Conservation (phyloP, 805 yeast genomes). For the Metschnikowia kunwiensis region DNA sequence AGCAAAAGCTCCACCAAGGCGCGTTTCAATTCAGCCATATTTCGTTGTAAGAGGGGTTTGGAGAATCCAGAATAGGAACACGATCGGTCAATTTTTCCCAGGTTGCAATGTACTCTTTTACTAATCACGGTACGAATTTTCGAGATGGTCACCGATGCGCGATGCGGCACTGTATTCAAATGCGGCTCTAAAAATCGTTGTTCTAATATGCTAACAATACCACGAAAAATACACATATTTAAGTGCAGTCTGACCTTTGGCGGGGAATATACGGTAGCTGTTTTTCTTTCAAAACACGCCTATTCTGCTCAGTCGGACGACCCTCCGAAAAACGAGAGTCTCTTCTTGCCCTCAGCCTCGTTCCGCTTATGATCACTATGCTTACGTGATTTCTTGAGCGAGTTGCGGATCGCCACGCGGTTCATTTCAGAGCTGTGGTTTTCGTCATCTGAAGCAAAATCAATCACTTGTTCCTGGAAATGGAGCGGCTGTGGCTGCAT, state of each 20-base stretch:
- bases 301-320: conserved; percentile 4
- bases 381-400: conserved; percentile 32
- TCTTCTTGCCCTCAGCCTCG: conserved; percentile 25
- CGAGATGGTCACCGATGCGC: conserved; percentile 5
- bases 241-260: background rate
- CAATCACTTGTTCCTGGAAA: conserved; percentile 43
- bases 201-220: too few species aligned
- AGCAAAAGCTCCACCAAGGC: conserved; percentile 18
- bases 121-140: conserved; percentile 1
- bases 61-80: background rate
- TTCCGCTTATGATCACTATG: conserved; percentile 29
- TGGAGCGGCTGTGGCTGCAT: conserved; percentile 29
- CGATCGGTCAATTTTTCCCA: too few species aligned
- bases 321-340: conserved; percentile 26
- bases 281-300: too few species aligned
- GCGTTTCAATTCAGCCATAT: conserved; percentile 4
- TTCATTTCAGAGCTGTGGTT: conserved; percentile 37
- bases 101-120: too few species aligned
- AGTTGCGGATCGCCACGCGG: conserved; percentile 38
- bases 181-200: too few species aligned
- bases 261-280: too few species aligned
- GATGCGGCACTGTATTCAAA: conserved; percentile 1
- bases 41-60: background rate
- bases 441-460: conserved; percentile 47
- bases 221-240: background rate